Percentiles rank a stretch among this genome's conserved stretches.
phyloP scores from a whole-genome alignment of 352 stramenopile genomes.

The Plasmopara muralis region DNA sequence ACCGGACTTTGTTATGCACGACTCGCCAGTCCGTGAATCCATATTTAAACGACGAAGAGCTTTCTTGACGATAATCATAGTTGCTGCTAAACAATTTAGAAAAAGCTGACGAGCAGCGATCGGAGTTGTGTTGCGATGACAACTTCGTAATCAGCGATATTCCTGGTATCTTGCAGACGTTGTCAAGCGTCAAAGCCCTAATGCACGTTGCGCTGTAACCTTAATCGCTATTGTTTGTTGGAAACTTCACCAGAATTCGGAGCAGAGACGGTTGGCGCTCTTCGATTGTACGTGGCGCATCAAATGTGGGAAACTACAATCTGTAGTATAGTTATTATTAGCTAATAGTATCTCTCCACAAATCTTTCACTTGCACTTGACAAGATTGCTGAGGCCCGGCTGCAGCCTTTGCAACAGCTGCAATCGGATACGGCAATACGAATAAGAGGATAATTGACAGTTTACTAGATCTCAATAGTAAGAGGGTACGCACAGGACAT shows the following conservation, averaged over 20 bases:
- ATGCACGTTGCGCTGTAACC: constrained; percentile 23
- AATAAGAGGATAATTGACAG: constrained; percentile 25
- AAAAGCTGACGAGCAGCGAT: not conserved
- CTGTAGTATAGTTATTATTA: constrained; percentile 30
- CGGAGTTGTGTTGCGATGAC: constrained; percentile 12
- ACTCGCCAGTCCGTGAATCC: no score
- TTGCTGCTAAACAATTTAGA: not conserved
- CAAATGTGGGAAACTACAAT: constrained; percentile 17
- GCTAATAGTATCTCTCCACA: not conserved
- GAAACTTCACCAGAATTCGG: constrained; percentile 19
- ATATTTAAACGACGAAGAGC: no score
- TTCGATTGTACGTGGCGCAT: constrained; percentile 17
- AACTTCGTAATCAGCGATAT: constrained; percentile 11
- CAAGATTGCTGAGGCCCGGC: constrained; percentile 18
- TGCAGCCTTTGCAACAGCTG: constrained; percentile 17
- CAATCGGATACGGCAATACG: constrained; percentile 38
- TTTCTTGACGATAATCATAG: no score
- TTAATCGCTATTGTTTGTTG: constrained; percentile 30
- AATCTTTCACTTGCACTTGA: constrained; percentile 27
- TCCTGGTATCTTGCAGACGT: constrained; percentile 17
- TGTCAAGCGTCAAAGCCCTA: constrained; percentile 18
- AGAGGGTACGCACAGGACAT: constrained; percentile 17
- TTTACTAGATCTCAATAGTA: constrained; percentile 6
- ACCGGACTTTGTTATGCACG: no score
- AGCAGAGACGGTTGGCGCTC: constrained; percentile 17